Base-by-base conservation (phyloP, 139 green algal genomes). In the Astrephomene gubernaculifera region DNA sequence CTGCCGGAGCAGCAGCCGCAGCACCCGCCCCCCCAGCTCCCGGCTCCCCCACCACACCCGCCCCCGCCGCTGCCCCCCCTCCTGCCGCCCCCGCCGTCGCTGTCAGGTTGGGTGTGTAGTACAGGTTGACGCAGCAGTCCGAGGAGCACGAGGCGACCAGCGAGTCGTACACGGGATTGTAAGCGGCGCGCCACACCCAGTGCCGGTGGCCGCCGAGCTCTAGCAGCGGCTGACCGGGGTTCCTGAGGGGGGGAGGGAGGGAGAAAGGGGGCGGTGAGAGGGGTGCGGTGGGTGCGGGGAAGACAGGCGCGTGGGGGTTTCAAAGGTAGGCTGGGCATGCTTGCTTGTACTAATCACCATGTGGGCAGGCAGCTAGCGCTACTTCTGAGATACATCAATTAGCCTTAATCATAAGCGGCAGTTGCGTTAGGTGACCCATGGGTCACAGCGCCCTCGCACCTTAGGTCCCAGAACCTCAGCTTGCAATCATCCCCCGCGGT, bases 401-500 rank as follows among this genome's bases (percentile, higher is more conserved):
- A n/a, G n/a, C n/a, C n/a, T n/a, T n/a, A n/a, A n/a, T n/a, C n/a
- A n/a, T n/a, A n/a, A n/a, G n/a, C n/a, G n/a, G n/a, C n/a, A n/a
- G n/a, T n/a, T n/a, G n/a, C n/a, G n/a, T n/a, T n/a, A n/a, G n/a
- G n/a, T n/a, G n/a, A n/a, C n/a, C n/a, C n/a, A n/a, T n/a, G n/a
- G n/a, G n/a, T n/a, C n/a, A n/a, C n/a, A n/a, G n/a, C n/a, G n/a
- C 57, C 57, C 8, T 5, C 87, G 44, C 81, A 93, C 94, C 93
- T 92, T 1, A 95, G 82, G 81, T 98, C 96, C 96, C 96, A 98
- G 44, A 97, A 85, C 19, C 92, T 86, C 52, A 97, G 85, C 70
- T 93, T 92, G 84, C 93, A 94, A 79, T 98, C 96, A 64, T 98
- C 96, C 4, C 95, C 95, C 10, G 71, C 88, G n/a, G 83, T 95